phyloP scores from a whole-genome alignment of 306 rosid genomes.

The Benincasa hispida region DNA sequence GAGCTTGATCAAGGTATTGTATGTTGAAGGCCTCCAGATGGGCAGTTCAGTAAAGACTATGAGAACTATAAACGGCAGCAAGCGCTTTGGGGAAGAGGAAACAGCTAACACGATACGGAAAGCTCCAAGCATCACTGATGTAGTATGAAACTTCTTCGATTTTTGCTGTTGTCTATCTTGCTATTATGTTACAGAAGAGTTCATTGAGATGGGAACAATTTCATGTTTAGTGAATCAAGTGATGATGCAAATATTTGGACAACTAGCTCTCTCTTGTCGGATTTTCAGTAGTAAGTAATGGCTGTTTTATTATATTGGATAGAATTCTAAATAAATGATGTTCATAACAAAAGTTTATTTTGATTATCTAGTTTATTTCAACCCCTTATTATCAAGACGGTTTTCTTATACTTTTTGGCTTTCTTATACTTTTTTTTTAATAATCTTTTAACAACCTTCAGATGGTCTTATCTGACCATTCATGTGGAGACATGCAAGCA shows the following conservation, averaged over 20 bases:
- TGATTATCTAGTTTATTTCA: not conserved
- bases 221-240: not conserved
- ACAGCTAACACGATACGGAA: not conserved
- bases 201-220: not conserved
- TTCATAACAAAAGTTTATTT: no score
- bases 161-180: not conserved
- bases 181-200: not conserved
- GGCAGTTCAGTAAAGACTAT: conserved; percentile 22
- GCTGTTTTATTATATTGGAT: not conserved
- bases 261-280: not conserved
- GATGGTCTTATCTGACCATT: no score
- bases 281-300: not conserved
- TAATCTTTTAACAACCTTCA: no score
- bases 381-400: not conserved
- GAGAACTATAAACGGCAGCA: not conserved
- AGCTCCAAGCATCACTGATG: conserved; percentile 1
- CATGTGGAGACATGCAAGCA: no score
- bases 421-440: no score
- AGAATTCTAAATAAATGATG: not conserved
- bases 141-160: conserved; percentile 11
- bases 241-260: not conserved
- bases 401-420: no score
- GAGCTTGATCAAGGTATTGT: conserved; percentile 45
- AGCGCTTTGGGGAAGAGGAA: conserved; percentile 9
- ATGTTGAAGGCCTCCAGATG: conserved; percentile 47